Conservation (phyloP, 208 protist genomes). For the Acanthamoeba lenticulata region DNA sequence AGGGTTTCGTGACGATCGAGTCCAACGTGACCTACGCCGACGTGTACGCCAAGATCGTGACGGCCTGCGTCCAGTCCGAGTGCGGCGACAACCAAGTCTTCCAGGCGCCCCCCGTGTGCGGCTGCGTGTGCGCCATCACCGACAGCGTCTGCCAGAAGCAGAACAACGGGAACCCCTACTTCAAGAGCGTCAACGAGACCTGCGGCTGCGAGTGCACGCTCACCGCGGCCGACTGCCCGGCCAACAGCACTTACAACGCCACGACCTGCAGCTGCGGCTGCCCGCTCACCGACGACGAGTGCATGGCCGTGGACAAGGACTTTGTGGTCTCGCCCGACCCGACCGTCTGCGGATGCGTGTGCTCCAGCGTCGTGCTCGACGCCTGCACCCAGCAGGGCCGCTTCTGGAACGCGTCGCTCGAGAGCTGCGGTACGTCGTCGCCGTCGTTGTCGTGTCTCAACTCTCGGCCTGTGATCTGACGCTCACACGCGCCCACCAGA, state of each 20-base stretch:
- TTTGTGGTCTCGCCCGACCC: conserved; percentile 23
- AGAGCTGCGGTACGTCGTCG: not conserved
- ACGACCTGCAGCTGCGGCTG: conserved; percentile 28
- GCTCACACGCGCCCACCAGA: not conserved
- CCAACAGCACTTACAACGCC: not conserved
- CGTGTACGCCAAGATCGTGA: conserved; percentile 52
- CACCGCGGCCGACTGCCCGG: not conserved
- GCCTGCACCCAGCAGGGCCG: not conserved
- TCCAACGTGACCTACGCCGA: not conserved
- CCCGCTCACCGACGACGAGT: conserved; percentile 8
- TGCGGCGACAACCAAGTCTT: conserved; percentile 33
- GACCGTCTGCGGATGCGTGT: conserved; percentile 15
- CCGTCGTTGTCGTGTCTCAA: not conserved
- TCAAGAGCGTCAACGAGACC: not conserved
- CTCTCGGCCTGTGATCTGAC: not conserved
- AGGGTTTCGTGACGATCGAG: conserved; percentile 6
- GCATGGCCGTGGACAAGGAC: not conserved
- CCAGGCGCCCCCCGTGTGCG: conserved; percentile 33
- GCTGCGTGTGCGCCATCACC: conserved; percentile 26
- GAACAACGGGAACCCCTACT: not conserved
- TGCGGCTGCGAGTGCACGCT: not conserved
- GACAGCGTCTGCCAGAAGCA: not conserved
- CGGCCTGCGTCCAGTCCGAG: not conserved
- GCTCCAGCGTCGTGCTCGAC: not conserved
- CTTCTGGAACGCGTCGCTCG: not conserved